Base-by-base conservation (phyloP, 2,329 filamentous ascomycete genomes). In the Harringtonia lauricola region DNA sequence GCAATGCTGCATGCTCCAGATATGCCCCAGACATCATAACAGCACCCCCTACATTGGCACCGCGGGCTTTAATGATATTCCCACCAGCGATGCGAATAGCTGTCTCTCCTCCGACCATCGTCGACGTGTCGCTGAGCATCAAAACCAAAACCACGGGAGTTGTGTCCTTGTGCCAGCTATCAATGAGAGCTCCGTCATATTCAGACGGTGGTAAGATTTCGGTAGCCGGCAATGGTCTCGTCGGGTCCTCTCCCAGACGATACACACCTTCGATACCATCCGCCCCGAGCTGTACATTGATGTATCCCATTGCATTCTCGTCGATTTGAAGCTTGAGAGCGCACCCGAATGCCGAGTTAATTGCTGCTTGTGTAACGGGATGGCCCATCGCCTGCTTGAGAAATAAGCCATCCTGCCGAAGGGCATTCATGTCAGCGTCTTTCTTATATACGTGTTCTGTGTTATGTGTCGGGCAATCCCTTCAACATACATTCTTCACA, bases 131-230 rank as follows among this genome's bases (percentile, higher is more conserved):
- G 24, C 48, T 49, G 5, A 49, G 48, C 48, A 49, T 49, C 3
- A 49, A 30, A 2, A 49, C 48, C 6, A 47, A 21, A 7, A 49
- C 48, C 1, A 49, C 39, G 1, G 46, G 48, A 2, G 45, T 47
- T 6, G 45, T 46, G n/a, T 49, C 48, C 36, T 47, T 47, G 36
- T 49, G 48, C 48, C 48, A 49, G 18, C 43, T 45, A 24, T 49
- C 48, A 13, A 41, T 46, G 12, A 49, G 28, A 1, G 3, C 28
- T 3, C 19, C 19, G 15, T 45, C 43, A 15, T 46, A 45, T 8
- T 42, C 21, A 5, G 34, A 42, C 10, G 28, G 4, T 4, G 39
- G n/a, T 7, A 26, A 15, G 6, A 13, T 15, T 10, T 39, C 44
- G 7, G 29, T 31, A 8, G 14, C 35, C 2, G 44, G 44, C 15